Percentiles rank a stretch among this genome's conserved stretches.
Evolutionary conservation across 2,329 filamentous ascomycete species (phyloP).

Genomic region (Xylariales sp.): DNA sequence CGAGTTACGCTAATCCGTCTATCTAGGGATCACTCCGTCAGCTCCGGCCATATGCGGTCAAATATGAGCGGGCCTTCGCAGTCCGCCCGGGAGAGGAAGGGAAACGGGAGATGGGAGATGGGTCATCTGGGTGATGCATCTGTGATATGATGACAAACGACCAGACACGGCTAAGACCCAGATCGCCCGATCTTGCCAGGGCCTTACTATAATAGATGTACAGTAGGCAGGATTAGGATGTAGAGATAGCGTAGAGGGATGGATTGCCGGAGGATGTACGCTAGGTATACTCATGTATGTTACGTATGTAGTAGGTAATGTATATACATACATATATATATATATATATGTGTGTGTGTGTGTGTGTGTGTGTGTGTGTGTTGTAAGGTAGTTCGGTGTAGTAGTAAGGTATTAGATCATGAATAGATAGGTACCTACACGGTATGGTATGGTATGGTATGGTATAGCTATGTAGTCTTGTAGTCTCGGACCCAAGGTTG

Average conservation of each 20-base stretch:
- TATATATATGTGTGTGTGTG: no score
- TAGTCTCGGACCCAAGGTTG: no score
- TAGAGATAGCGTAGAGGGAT: not conserved
- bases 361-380: no score
- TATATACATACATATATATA: no score
- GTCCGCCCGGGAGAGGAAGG: constrained; percentile 27
- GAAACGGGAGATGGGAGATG: not conserved
- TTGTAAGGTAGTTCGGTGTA: no score
- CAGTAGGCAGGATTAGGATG: constrained; percentile 2
- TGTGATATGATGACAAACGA: constrained; percentile 30
- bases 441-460: no score
- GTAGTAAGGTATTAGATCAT: no score
- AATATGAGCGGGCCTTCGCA: constrained; percentile 31
- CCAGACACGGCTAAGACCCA: constrained; percentile 24
- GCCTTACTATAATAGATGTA: constrained; percentile 21
- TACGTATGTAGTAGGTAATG: no score
- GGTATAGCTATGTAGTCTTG: no score
- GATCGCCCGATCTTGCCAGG: constrained; percentile 21
- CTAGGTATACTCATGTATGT: no score
- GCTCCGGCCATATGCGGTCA: constrained; percentile 31
- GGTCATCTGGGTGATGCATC: not conserved
- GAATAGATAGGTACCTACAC: no score
- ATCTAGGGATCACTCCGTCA: constrained; percentile 31
- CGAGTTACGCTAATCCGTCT: constrained; percentile 12
- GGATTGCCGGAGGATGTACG: constrained; percentile 5